These are phyloP conservation scores for Claviceps sp. DNA, from an alignment of 2,329 filamentous ascomycete species.

Conservation along the genomic window DNA sequence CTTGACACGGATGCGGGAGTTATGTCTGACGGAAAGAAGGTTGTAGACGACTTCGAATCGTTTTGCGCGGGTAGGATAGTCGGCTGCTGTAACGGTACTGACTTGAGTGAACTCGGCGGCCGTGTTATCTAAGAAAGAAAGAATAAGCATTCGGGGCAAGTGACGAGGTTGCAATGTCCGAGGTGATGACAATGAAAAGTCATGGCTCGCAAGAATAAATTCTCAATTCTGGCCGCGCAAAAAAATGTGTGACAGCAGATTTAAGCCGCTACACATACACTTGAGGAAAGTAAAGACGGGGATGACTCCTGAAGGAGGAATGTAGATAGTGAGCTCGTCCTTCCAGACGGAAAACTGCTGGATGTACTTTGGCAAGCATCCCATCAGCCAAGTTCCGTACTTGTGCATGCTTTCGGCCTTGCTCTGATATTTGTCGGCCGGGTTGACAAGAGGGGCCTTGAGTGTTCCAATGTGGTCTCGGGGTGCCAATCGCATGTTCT, in stretches of 20 bases:
- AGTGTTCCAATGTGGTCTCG: conserved; percentile 48
- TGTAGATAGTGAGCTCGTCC: conserved; percentile 92
- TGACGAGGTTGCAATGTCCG: not conserved
- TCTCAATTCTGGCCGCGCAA: not conserved
- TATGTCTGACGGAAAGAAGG: conserved; percentile 87
- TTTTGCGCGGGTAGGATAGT: conserved; percentile 89
- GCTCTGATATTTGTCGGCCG: conserved; percentile 80
- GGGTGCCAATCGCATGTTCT: conserved; percentile 55
- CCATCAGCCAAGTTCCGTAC: conserved; percentile 94
- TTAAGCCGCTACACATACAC: conserved; percentile 30
- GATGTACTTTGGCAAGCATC: conserved; percentile 91
- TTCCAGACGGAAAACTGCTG: conserved; percentile 99
- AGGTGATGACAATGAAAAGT: not conserved
- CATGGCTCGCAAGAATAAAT: not conserved
- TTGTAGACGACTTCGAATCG: conserved; percentile 99
- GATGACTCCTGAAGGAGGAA: conserved; percentile 74
- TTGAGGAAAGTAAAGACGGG: conserved; percentile 93
- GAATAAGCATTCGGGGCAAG: not conserved
- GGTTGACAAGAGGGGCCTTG: conserved; percentile 72
- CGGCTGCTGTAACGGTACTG: conserved; percentile 83
- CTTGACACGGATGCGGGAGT: conserved; percentile 93
- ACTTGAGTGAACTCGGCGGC: conserved; percentile 93
- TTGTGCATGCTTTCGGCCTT: conserved; percentile 81
- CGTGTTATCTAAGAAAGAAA: conserved; percentile 56
- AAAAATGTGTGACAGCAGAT: not conserved